Base-by-base conservation (phyloP, 1,139 yeast species). In the Saccharomyces pastorianus region DNA sequence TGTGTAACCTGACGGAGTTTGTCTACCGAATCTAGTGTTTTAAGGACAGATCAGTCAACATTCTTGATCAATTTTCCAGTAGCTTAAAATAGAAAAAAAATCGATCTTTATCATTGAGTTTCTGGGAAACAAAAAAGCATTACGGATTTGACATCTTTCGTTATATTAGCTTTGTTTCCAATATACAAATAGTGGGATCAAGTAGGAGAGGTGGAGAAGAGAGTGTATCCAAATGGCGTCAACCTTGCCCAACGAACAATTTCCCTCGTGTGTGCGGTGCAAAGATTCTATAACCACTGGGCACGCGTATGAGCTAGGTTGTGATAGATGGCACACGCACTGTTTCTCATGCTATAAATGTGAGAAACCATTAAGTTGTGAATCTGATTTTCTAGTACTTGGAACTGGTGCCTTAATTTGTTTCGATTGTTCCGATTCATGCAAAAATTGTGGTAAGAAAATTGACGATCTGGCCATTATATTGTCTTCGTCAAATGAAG, bases 361-460 rank as follows among this genome's bases (percentile, higher is more conserved):
- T 71, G 77, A 79, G 47, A 78, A 81, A 59, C 80, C 84, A 48
- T 74, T 93, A 55, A 96, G 95, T 31, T 88, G 96, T 61, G 86
- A 90, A 67, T 85, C 95, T 44, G 90, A 90, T 69, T 88, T 95
- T 68, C 75, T 93, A 53, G 96, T 93, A 2, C 75, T 93, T 54
- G 98, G 97, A 2, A 89, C 95, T 57, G 98, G 99, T 34, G 85
- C 88, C 55, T 74, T 95, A 55, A 88, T 95, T 27, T 93, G 99
- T 70, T 84, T 90, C 53, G 87, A 85, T 59, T 93, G 99, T 70
- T 87, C 96, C 13, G 95, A 91, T 68, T 82, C 84, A 51, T 93
- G 99, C 71, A 84, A 85, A 64, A 84, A 84, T 58, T 95, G 99
- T 75, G 83, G 84, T 53, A 87, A 88, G 67, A 88, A 90, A 69